Evolutionary conservation across 768 basidiomycete species (phyloP), one percentile per base, ranked within the genome.

Genomic region (Exsudoporus frostii): DNA sequence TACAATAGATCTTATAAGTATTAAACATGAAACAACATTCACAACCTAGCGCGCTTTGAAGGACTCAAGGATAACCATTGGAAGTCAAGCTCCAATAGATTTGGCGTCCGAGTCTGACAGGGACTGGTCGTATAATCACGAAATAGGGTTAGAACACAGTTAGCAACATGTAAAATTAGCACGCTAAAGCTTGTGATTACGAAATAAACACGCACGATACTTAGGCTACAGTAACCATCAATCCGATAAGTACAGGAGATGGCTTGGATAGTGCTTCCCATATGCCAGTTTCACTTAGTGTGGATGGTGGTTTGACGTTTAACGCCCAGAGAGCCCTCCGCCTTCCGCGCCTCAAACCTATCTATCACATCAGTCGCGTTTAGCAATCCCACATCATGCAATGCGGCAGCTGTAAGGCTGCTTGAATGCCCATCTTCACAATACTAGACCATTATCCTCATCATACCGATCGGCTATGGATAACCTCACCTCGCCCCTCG

Each of bases 301-400:
- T 70, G 0, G 62, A 71, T 14, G 67, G 68, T 0, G 68, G 68
- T 10, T 39, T 66, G 33, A 74, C 68, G 44, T 78, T n/a, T n/a
- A n/a, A n/a, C n/a, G 77, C 6, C 79, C 73, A n/a, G 88, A 86
- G 14, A 91, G 68, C 84, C 82, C 14, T 79, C 85, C 4, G 77
- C 77, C 66, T 75, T 83, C 90, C 89, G 90, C 0, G 84, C 86
- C 20, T 77, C 74, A 66, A 79, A 86, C 13, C 89, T 90, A 1
- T 90, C 90, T 48, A 86, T 76, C 20, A 91, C 79, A 69, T 91
- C 90, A 0, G 90, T 90, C 39, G 87, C 83, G 61, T 86, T 87
- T 38, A 85, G 62, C 55, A 90, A 65, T 2, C 90, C 90, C 6
- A 92, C 61, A 43, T 88, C 79, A 42, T 85, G 85, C 59, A 91